phyloP scores from a whole-genome alignment of 2,329 filamentous ascomycete species.

The Blumeriella jaapii region DNA sequence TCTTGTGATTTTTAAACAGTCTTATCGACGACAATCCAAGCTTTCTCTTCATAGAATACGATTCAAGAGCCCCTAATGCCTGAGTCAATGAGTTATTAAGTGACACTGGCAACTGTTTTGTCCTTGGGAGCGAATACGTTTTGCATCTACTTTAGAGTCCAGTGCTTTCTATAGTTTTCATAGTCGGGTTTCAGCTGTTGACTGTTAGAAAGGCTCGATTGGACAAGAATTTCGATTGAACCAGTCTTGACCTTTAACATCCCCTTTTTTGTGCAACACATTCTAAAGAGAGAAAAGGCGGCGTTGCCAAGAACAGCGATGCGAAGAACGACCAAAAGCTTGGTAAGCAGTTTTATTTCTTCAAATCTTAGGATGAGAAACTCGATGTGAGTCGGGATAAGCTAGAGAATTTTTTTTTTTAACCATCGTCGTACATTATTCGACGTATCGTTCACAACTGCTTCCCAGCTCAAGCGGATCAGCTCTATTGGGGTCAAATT shows the following conservation, averaged over 20 bases:
- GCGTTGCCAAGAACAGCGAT: conserved; percentile 20
- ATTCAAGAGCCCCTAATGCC: conserved; percentile 32
- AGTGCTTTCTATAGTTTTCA: conserved; percentile 34
- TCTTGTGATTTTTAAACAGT: conserved; percentile 39
- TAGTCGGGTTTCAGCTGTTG: conserved; percentile 29
- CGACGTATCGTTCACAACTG: too few species aligned
- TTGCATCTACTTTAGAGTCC: conserved; percentile 38
- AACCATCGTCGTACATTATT: too few species aligned
- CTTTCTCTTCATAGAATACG: conserved; percentile 39
- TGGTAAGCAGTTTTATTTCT: conserved; percentile 10
- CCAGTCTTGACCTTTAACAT: conserved; percentile 10
- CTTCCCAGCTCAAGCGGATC: too few species aligned
- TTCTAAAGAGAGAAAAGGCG: conserved; percentile 14
- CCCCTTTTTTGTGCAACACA: conserved; percentile 18
- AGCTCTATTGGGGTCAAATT: too few species aligned
- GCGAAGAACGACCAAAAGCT: conserved; percentile 12
- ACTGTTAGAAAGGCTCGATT: conserved; percentile 26
- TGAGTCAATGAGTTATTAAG: conserved; percentile 42
- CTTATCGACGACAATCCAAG: conserved; percentile 42
- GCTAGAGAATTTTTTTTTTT: too few species aligned
- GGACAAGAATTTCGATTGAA: conserved; percentile 32
- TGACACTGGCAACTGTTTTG: conserved; percentile 39
- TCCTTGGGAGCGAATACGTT: conserved; percentile 40
- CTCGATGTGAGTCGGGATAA: too few species aligned
- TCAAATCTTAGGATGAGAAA: not conserved